A percentile compares a stretch with the other conserved stretches of the same genome.
Conservation (phyloP, 2,329 filamentous ascomycete genomes). For the Neofusicoccum sp. region DNA sequence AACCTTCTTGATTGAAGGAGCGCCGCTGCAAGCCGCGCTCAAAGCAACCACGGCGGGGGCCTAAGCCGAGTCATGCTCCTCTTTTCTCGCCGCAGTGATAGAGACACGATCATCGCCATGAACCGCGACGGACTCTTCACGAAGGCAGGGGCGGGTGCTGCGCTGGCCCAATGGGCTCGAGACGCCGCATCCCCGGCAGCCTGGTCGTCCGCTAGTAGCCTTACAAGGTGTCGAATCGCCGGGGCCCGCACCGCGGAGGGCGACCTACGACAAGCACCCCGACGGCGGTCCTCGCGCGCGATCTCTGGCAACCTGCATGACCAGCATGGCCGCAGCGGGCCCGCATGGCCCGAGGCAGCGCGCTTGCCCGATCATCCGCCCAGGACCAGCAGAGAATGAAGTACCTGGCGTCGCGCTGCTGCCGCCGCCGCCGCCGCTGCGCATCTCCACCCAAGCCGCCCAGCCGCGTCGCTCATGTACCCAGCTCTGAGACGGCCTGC, state of each 20-base stretch:
- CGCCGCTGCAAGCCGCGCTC: neutral
- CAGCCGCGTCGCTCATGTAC: conserved; percentile 10
- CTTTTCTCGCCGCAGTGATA: conserved; percentile 1
- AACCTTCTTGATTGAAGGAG: conserved; percentile 12
- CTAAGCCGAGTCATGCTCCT: conserved; percentile 9
- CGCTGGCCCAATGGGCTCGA: conserved; percentile 16
- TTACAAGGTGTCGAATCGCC: conserved; percentile 14
- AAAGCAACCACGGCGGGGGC: neutral
- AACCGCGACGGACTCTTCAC: neutral
- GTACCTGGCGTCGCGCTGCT: conserved; percentile 1
- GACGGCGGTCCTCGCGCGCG: neutral
- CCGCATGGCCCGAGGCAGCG: neutral
- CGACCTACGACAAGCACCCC: conserved; percentile 10
- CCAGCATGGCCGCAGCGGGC: no score
- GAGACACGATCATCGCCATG: no score
- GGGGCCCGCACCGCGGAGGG: neutral
- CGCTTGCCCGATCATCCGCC: neutral
- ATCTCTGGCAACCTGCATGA: neutral
- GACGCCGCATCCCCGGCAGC: conserved; percentile 5
- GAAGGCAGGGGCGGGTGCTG: conserved; percentile 12
- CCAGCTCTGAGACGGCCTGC: conserved; percentile 8
- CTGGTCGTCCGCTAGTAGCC: conserved; percentile 9
- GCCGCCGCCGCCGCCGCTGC: neutral
- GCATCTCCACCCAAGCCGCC: conserved; percentile 11
- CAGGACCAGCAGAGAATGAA: conserved; percentile 7